Percentiles rank a stretch among this genome's conserved stretches.
Conservation (phyloP, 2,329 filamentous ascomycete genomes). For the Microascus cirrosus region DNA sequence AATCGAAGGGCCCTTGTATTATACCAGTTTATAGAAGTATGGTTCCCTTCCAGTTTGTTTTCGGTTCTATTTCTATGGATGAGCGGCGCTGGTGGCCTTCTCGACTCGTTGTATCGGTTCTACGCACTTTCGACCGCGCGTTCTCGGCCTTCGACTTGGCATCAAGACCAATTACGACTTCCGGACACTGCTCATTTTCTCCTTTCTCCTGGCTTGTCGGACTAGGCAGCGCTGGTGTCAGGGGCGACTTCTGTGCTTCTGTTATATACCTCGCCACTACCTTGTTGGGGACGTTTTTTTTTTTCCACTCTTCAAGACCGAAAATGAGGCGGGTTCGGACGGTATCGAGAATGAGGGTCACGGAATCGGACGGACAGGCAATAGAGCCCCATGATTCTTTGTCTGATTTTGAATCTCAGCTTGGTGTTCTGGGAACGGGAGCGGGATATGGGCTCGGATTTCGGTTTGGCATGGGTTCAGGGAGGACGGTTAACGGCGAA, state of each 20-base stretch:
- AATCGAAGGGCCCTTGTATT: conserved; percentile 1
- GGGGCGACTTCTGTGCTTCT: neutral
- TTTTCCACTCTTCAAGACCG: neutral
- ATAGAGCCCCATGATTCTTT: too few species aligned
- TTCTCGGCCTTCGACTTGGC: neutral
- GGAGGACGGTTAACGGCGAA: conserved; percentile 1
- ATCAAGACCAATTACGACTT: too few species aligned
- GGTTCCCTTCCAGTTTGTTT: neutral
- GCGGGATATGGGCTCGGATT: neutral
- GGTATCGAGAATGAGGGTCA: too few species aligned
- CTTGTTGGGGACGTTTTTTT: neutral
- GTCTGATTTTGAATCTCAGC: neutral
- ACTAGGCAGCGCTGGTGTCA: neutral
- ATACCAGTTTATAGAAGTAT: conserved; percentile 3
- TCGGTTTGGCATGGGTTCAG: neutral
- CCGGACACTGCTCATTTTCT: neutral
- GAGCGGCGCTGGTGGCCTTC: neutral
- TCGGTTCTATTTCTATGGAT: neutral
- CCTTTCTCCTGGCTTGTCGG: neutral
- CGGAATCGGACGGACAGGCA: too few species aligned
- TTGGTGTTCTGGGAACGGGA: conserved; percentile 1
- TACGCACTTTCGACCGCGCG: neutral
- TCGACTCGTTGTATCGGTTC: neutral
- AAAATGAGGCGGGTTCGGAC: too few species aligned
- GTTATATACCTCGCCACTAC: neutral